Evolutionary conservation across 768 basidiomycete species (phyloP), one percentile per base, ranked within the genome.

Genomic region (Mycena amicta): DNA sequence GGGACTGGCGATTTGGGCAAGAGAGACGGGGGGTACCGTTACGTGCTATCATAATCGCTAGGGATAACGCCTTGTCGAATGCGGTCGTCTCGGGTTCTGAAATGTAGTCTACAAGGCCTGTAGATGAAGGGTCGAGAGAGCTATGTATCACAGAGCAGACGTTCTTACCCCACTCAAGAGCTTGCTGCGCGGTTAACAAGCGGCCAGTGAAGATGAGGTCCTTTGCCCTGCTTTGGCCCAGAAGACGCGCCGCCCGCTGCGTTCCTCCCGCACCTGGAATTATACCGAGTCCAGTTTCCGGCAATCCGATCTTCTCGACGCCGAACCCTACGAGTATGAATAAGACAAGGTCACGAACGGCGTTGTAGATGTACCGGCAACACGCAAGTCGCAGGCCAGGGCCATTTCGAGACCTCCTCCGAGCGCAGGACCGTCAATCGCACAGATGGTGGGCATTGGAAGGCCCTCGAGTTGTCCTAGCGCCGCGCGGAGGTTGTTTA

Each of bases 201-300:
- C 88, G 83, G 22, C 87, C 90, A 18, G 91, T 93, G 71, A 90
- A 95, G 49, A 95, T 92, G 23, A 95, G 75, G 63, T 91, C 88
- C 70, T 95, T 95, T 5, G 93, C 89, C 70, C 84, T 90, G 29
- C 92, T 81, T 28, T 87, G 71, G 3, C 93, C 93, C 31, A 95
- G 71, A 16, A 95, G 73, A 27, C 93, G 84, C 3, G 92, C 83
- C 3, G 87, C 83, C 27, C 93, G 83, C 66, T 95, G 93, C 1
- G 93, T 95, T 4, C 93, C 93, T 3, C 93, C 93, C 22, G 92
- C 93, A 47, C 93, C 93, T 16, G 93, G 93, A 45, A 95, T 95
- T 55, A 95, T 95, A 6, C 86, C 93, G 55, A 80, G 85, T 25
- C 77, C 71, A 22, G 80, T 89, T 70, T 95, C 93, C 1, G 95